Base-by-base conservation (phyloP, 257 asterid species). In the Rubia yunnanensis region DNA sequence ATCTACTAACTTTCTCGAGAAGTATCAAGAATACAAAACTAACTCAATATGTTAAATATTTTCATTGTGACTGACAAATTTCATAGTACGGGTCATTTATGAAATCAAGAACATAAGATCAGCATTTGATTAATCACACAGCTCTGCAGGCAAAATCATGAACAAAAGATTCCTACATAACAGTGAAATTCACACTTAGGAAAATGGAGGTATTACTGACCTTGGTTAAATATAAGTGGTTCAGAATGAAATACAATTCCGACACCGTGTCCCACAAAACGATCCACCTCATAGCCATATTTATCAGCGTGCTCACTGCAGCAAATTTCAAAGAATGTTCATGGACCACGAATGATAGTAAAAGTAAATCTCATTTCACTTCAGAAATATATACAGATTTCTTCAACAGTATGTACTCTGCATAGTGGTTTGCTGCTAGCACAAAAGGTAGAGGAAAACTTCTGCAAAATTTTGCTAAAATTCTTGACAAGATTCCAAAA, bases 191-290 rank as follows among this genome's bases (percentile, higher is more conserved):
- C 20, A 24, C 53, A 64, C 10, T 28, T 3, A 1, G 34, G 13
- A 46, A 60, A 48, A 64, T 57, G 20, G 27, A 53, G 52, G 28
- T 35, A 61, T 5, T 46, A 17, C 22, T 83, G 68, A 92, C 97
- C 84, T 73, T 87, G 92, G 81, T 89, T 96, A 82, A 32, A 82
- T 77, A 92, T 92, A 69, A 89, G 92, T 50, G 99, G 97, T 67
- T 92, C 97, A 1, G 97, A 87, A 76, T 92, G 99, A 73, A 92
- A 92, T 69, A 89, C 79, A 41, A 96, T 87, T 65, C 97, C 99
- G 65, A 92, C 71, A 70, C 96, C 99, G 55, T 92, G 99, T 63
- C 99, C 99, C 72, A 92, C 96, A 77, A 92, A 89, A 55, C 94
- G 96, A 69, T 89, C 94, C 77, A 86, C 97, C 65, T 96, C 89